Evolutionary conservation across 192 early-diverging fungal species (phyloP).

Genomic region (Backusella mclennaniae): DNA sequence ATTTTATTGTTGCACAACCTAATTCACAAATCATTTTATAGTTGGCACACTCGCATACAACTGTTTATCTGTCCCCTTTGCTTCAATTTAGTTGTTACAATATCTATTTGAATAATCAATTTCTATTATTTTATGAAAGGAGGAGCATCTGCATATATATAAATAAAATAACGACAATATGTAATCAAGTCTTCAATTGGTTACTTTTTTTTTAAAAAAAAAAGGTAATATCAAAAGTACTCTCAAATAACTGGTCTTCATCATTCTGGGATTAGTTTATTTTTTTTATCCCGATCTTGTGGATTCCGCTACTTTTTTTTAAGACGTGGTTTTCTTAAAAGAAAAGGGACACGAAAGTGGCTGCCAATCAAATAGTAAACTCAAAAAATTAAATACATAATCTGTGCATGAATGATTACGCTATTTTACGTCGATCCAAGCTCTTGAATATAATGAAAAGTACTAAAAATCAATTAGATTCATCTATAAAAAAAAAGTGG

Average conservation of each 20-base stretch:
- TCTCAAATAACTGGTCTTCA: neutral
- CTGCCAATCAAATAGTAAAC: neutral
- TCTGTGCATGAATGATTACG: neutral
- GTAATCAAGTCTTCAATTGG: neutral
- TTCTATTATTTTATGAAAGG: neutral
- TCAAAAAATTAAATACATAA: neutral
- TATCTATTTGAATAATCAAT: neutral
- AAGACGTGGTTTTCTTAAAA: neutral
- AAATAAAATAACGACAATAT: neutral
- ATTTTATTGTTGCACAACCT: conserved; percentile 16
- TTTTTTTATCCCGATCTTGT: neutral
- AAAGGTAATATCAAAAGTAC: neutral
- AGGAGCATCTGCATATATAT: neutral
- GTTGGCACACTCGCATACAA: neutral
- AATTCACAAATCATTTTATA: neutral
- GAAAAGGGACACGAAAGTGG: neutral
- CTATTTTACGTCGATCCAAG: neutral
- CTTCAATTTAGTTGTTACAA: neutral
- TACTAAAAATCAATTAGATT: neutral
- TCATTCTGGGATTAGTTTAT: neutral
- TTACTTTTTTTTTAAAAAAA: neutral
- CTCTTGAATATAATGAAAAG: neutral
- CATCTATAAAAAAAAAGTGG: neutral
- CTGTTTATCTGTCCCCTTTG: neutral
- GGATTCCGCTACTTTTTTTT: neutral